phyloP scores from a whole-genome alignment of 331 rosid species.

The Prunus yedoensis region DNA sequence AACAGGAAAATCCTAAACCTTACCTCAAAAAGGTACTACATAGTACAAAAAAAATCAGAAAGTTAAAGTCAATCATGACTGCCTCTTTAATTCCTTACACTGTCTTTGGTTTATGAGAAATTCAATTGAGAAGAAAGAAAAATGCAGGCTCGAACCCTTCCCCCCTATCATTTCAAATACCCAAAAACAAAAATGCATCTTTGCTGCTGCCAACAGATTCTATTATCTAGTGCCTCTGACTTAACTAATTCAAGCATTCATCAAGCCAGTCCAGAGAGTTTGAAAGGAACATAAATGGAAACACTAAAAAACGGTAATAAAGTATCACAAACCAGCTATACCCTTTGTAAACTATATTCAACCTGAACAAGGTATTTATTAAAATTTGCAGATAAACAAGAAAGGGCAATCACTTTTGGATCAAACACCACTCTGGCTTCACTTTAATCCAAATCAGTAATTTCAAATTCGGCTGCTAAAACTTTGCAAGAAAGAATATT shows the following conservation, averaged over 20 bases:
- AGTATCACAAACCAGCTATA: slow-evolving; percentile 12
- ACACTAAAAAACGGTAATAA: neutral
- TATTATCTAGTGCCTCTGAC: neutral
- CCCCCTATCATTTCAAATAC: neutral
- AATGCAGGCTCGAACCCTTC: neutral
- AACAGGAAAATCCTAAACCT: slow-evolving; percentile 17
- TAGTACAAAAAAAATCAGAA: neutral
- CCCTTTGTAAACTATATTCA: slow-evolving; percentile 12
- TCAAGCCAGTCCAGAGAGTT: slow-evolving; percentile 17
- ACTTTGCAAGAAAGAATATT: neutral
- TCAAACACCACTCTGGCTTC: slow-evolving; percentile 19
- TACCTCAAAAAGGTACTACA: neutral
- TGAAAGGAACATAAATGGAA: neutral
- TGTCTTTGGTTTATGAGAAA: neutral
- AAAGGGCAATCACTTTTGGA: slow-evolving; percentile 18
- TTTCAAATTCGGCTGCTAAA: slow-evolving; percentile 27
- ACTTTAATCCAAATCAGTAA: slow-evolving; percentile 18
- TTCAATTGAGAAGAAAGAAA: neutral
- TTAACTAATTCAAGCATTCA: slow-evolving; percentile 12
- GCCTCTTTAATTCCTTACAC: neutral
- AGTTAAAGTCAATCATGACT: neutral
- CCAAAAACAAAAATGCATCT: neutral
- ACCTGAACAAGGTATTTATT: neutral
- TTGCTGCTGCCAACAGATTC: neutral
- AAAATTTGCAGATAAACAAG: slow-evolving; percentile 24